Evolutionary conservation across 2,329 filamentous ascomycete genomes (phyloP), one percentile per base, ranked within the genome.

Genomic region (Phialophora chinensis): DNA sequence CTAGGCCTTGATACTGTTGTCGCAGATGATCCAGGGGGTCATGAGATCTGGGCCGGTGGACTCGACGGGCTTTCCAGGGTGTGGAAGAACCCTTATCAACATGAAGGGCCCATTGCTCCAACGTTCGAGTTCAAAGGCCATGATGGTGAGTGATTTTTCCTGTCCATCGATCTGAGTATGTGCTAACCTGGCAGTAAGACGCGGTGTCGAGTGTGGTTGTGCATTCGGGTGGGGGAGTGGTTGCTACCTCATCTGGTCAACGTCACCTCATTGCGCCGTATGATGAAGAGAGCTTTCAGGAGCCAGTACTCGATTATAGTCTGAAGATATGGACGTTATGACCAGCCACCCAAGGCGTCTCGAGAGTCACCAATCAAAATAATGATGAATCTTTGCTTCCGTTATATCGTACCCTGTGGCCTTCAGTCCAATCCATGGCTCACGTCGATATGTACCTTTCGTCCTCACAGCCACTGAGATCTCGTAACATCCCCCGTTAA

Each of bases 11-110:
- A 88, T 74, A 71, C 88, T 4, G 77, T 79, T 11, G n/a, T 75
- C 33, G 70, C 73, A 67, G 55, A 76, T 60, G 54, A 75, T 23
- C 72, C 73, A 29, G 77, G 75, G 11, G 77, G 79, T 8, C 80
- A 83, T 71, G 85, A 88, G 71, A 75, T 89, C 23, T 88, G 86
- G 86, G 82, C 79, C 54, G 87, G 87, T 10, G 86, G 86, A 0
- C 80, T 75, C 0, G 87, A 89, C 77, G 87, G 87, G 0, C 72
- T 71, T 20, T 78, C 86, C 62, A 78, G 84, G 65, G 77, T 81
- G 62, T 87, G 85, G 85, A 77, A 75, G 50, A 77, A 82, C 65
- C 79, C 83, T 0, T 76, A 79, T n/a, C 70, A 74, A 47, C 72
- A 70, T 23, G 78, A 78, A 62, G 83, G 80, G 10, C 74, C 76